Conservation (phyloP, 805 yeast species). For the Barnettozyma californica region DNA sequence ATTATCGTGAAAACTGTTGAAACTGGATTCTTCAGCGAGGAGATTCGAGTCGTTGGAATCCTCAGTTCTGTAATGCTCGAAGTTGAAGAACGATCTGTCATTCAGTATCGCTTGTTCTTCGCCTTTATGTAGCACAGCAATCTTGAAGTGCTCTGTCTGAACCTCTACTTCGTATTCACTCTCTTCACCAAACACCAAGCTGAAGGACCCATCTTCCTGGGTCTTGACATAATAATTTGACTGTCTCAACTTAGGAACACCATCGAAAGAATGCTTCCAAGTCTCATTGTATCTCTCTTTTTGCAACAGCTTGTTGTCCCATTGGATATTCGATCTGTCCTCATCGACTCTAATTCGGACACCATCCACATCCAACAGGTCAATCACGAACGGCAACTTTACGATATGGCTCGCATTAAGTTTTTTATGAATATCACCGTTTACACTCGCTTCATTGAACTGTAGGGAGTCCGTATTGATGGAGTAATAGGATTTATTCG, state of each 20-base stretch:
- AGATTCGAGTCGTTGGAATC: constrained; percentile 38
- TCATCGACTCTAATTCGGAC: constrained; percentile 69
- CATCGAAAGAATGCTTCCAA: constrained; percentile 49
- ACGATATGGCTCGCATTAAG: constrained; percentile 35
- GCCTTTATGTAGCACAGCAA: constrained; percentile 43
- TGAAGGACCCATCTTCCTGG: constrained; percentile 17
- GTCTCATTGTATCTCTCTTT: constrained; percentile 57
- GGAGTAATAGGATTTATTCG: constrained; percentile 35
- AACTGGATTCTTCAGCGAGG: constrained; percentile 55
- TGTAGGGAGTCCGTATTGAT: constrained; percentile 33
- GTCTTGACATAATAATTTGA: constrained; percentile 14
- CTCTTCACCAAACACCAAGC: constrained; percentile 34
- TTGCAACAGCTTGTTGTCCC: constrained; percentile 28
- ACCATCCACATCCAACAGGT: constrained; percentile 49
- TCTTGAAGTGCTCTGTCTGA: constrained; percentile 41
- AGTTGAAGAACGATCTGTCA: constrained; percentile 62
- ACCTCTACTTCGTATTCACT: constrained; percentile 40
- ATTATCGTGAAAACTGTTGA: constrained; percentile 63
- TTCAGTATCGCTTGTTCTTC: constrained; percentile 53
- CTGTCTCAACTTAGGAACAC: constrained; percentile 19
- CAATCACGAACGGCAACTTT: constrained; percentile 51
- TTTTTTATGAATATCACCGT: constrained; percentile 44
- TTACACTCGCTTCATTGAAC: constrained; percentile 31
- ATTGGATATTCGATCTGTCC: constrained; percentile 28
- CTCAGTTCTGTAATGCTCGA: constrained; percentile 71